phyloP scores from a whole-genome alignment of 2,329 filamentous ascomycete genomes.

The Penicillium decumbens region DNA sequence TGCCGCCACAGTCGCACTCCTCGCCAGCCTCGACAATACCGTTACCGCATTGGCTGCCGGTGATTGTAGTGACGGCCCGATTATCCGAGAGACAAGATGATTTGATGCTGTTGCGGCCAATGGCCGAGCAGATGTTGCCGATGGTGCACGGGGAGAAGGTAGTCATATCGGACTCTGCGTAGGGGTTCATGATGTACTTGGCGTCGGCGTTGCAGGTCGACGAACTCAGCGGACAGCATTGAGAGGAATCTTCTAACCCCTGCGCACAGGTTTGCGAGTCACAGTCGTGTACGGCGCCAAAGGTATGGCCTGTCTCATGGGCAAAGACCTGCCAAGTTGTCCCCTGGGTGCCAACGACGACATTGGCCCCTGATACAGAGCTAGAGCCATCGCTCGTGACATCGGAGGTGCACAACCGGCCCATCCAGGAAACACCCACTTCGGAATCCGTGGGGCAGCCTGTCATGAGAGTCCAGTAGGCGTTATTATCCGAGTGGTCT shows the following conservation, averaged over 20 bases:
- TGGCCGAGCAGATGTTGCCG: conserved; percentile 87
- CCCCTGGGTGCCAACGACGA: conserved; percentile 74
- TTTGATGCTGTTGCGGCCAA: conserved; percentile 72
- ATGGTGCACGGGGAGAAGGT: conserved; percentile 83
- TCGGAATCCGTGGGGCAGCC: conserved; percentile 76
- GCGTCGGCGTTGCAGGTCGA: conserved; percentile 67
- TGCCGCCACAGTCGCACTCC: conserved; percentile 91
- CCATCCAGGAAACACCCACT: conserved; percentile 89
- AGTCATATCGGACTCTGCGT: conserved; percentile 66
- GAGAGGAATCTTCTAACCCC: conserved; percentile 56
- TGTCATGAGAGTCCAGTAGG: conserved; percentile 87
- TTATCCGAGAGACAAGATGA: conserved; percentile 79
- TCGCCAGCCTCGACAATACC: conserved; percentile 93
- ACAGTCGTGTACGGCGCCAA: conserved; percentile 94
- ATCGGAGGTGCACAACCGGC: conserved; percentile 69
- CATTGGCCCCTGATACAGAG: conserved; percentile 78
- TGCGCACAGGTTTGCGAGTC: conserved; percentile 62
- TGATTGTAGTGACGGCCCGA: conserved; percentile 73
- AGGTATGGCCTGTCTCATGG: conserved; percentile 90
- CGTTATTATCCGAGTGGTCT: conserved; percentile 69
- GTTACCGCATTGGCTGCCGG: conserved; percentile 84
- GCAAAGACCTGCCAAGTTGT: conserved; percentile 96
- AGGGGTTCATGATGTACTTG: conserved; percentile 95
- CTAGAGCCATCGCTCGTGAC: conserved; percentile 53
- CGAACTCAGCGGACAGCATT: conserved; percentile 75